Base-by-base conservation (phyloP, 352 stramenopile species). In the Phytophthora melonis region DNA sequence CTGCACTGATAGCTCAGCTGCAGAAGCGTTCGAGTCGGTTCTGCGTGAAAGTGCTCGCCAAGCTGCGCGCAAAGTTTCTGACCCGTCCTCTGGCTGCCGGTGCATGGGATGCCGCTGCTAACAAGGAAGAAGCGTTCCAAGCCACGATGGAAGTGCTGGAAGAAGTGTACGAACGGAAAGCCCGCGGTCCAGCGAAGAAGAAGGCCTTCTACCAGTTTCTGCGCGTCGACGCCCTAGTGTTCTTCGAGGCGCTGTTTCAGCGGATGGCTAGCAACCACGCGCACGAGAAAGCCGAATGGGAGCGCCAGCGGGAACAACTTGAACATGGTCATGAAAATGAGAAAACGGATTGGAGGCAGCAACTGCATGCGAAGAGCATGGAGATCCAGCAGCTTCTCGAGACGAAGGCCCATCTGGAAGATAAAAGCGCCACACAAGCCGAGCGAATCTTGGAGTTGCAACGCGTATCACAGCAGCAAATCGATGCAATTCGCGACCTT, bases 161-260 rank as follows among this genome's bases (percentile, higher is more conserved):
- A 70, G 54, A 74, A 7, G 52, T 77, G 8, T 95, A 95, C 67
- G 85, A 95, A 27, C 62, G 65, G 2, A 70, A 81, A 30, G 89
- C 87, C 49, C 81, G 82, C 4, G 87, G 89, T 7, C 87, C 89
- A 34, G 80, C 89, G 5, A 90, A 91, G 68, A 94, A 92, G 57
- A 82, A 84, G 30, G 74, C 75, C 0, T 86, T 94, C 30, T 87
- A 91, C 68, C 77, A 89, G 34, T 96, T 94, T 72, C 53, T 94
- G 0, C 80, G 87, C 25, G 59, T 74, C 14, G 86, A 94, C 25
- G 71, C 78, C 21, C 39, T 92, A 1, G 56, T 61, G 8, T 91
- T 93, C 27, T 81, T 88, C 63, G 75, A 94, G 21, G 30, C 68
- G 13, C 57, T 94, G 6, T 84, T 90, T 25, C 66, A 79, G 27